phyloP scores from a whole-genome alignment of 2,329 filamentous ascomycete species.

The Gliomastix tumulicola region DNA sequence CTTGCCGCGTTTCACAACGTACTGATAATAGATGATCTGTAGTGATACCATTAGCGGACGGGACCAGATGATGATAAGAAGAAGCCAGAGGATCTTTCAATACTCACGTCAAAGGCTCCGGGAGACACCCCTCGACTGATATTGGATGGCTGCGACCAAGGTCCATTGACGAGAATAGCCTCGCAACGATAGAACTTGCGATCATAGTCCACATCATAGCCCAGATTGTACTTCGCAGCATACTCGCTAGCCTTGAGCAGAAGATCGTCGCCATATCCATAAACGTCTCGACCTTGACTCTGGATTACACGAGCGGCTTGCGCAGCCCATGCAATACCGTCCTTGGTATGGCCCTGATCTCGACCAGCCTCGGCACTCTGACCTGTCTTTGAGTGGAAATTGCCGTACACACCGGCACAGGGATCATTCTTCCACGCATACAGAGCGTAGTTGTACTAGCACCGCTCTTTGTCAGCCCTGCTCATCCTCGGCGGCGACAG shows the following conservation, averaged over 20 bases:
- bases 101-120: slow-evolving; percentile 6
- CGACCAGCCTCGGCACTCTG: slow-evolving; percentile 26
- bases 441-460: slow-evolving; percentile 29
- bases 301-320: slow-evolving; percentile 21
- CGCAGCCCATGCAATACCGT: slow-evolving; percentile 24
- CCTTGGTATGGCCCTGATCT: slow-evolving; percentile 24
- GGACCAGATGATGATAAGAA: too few species aligned
- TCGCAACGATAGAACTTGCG: slow-evolving; percentile 27
- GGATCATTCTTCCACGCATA: slow-evolving; percentile 24
- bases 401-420: slow-evolving; percentile 24
- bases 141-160: slow-evolving; percentile 21
- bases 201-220: slow-evolving; percentile 23
- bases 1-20: slow-evolving; percentile 15
- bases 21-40: slow-evolving; percentile 23
- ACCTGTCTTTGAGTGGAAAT: slow-evolving; percentile 20
- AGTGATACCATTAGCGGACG: background rate
- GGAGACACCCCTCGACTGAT: slow-evolving; percentile 13
- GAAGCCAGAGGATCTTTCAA: too few species aligned
- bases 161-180: slow-evolving; percentile 27
- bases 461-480: too few species aligned
- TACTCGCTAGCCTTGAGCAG: slow-evolving; percentile 28
- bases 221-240: slow-evolving; percentile 28
- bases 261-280: slow-evolving; percentile 18
- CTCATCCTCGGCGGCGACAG: too few species aligned
- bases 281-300: slow-evolving; percentile 26